phyloP scores from a whole-genome alignment of 2,329 filamentous ascomycete genomes.

The Grosmannia penicillata region DNA sequence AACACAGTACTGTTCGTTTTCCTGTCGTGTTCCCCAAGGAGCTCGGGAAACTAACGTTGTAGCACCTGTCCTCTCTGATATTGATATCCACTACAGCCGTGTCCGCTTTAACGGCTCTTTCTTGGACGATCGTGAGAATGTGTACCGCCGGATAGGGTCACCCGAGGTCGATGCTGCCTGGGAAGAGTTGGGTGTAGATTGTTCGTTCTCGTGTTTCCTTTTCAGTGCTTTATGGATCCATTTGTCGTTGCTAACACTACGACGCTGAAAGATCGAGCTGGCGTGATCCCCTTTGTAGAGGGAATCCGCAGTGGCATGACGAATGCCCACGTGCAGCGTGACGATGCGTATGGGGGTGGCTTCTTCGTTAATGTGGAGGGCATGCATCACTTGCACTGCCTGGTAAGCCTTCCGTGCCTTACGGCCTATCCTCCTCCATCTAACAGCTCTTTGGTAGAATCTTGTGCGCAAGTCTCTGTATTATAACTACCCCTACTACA shows the following conservation, averaged over 20 bases:
- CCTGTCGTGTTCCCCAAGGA: too few species aligned
- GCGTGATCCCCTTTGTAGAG: constrained; percentile 33
- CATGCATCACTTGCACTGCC: constrained; percentile 41
- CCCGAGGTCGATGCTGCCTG: constrained; percentile 43
- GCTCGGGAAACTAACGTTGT: too few species aligned
- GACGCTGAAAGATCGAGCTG: constrained; percentile 22
- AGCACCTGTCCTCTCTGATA: constrained; percentile 21
- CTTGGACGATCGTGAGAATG: constrained; percentile 33
- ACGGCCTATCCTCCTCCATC: too few species aligned
- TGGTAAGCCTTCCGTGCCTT: constrained; percentile 22
- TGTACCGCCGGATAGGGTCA: constrained; percentile 33
- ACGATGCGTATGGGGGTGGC: constrained; percentile 39
- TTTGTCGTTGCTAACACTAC: too few species aligned
- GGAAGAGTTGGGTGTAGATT: constrained; percentile 23
- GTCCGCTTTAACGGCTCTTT: constrained; percentile 41
- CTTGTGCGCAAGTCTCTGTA: constrained; percentile 41
- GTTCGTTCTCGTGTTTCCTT: constrained; percentile 22
- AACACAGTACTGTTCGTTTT: constrained; percentile 5
- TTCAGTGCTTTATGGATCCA: constrained; percentile 15
- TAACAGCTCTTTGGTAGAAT: too few species aligned
- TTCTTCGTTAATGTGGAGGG: constrained; percentile 43
- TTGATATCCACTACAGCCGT: constrained; percentile 17
- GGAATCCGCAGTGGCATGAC: constrained; percentile 35
- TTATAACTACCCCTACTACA: constrained; percentile 46
- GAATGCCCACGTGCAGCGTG: constrained; percentile 38